phyloP scores from a whole-genome alignment of 163 green algal genomes.

The Picocystis sp. region DNA sequence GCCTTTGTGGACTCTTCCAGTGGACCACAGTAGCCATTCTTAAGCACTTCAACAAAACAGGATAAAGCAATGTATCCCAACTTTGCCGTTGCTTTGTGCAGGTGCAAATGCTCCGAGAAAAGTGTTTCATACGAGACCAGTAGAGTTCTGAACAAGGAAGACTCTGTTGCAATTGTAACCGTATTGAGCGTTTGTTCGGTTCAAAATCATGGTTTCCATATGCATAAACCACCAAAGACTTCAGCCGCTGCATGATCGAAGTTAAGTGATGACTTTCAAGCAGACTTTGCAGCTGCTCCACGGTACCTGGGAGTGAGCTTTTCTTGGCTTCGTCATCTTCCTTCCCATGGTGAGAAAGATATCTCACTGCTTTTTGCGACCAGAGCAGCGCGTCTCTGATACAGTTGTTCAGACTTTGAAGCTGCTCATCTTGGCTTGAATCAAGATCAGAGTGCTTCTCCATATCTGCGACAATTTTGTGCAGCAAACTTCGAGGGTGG shows the following conservation, averaged over 20 bases:
- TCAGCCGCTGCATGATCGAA: not conserved
- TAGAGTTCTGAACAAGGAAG: not conserved
- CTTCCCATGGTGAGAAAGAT: no score
- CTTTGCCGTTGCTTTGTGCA: constrained; percentile 42
- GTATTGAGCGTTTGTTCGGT: not conserved
- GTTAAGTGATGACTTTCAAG: not conserved
- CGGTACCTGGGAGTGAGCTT: not conserved
- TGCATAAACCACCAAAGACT: not conserved
- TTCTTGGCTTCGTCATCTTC: no score
- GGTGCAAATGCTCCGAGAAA: not conserved
- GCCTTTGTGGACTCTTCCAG: constrained; percentile 19
- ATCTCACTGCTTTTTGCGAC: no score
- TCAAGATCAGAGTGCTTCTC: no score
- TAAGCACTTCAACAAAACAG: constrained; percentile 54
- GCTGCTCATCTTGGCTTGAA: no score
- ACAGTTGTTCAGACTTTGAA: no score
- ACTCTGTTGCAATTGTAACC: not conserved
- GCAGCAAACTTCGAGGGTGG: no score
- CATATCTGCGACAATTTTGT: no score
- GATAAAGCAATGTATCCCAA: constrained; percentile 56
- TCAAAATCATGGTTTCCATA: not conserved
- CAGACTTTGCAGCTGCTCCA: not conserved
- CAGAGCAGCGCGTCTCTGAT: no score
- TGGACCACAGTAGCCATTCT: constrained; percentile 79
- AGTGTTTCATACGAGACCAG: not conserved